Conservation (phyloP, 495 filamentous ascomycete species). For the Friedmanniomyces simplex region DNA sequence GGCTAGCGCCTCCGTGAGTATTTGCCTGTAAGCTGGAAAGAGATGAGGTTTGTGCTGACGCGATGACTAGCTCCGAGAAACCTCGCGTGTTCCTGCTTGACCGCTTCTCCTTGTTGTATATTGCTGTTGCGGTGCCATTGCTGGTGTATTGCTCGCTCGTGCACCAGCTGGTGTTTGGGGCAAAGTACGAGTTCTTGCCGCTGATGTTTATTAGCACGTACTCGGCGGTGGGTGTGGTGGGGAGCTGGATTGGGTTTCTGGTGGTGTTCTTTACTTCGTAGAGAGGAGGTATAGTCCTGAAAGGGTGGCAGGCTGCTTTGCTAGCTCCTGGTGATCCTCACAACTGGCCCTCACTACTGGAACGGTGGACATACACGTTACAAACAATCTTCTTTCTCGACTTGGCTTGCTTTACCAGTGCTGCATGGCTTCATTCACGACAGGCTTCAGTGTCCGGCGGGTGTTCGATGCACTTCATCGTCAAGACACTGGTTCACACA, state of each 20-base stretch:
- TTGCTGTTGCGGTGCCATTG: slow-evolving; percentile 75
- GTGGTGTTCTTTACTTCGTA: slow-evolving; percentile 76
- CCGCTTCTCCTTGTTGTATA: slow-evolving; percentile 79
- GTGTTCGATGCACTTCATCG: too few species aligned
- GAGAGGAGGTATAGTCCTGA: not conserved
- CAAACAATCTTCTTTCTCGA: too few species aligned
- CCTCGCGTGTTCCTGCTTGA: slow-evolving; percentile 79
- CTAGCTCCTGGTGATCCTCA: too few species aligned
- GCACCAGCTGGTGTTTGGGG: slow-evolving; percentile 73
- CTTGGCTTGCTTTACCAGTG: too few species aligned
- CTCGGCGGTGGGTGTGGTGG: slow-evolving; percentile 86
- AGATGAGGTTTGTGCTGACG: not conserved
- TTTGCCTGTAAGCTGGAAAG: not conserved
- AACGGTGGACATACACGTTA: too few species aligned
- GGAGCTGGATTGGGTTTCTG: slow-evolving; percentile 92
- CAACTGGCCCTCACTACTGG: too few species aligned
- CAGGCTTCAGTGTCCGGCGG: too few species aligned
- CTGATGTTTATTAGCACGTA: slow-evolving; percentile 97
- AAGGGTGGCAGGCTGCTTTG: too few species aligned
- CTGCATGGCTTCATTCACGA: too few species aligned
- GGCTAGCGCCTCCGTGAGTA: slow-evolving; percentile 62
- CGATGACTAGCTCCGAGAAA: slow-evolving; percentile 40
- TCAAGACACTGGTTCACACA: too few species aligned
- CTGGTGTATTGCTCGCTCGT: slow-evolving; percentile 79
- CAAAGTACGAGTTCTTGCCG: slow-evolving; percentile 78